Evolutionary conservation across 106 monocot genomes (phyloP).

Genomic region (Dioscorea alata): DNA sequence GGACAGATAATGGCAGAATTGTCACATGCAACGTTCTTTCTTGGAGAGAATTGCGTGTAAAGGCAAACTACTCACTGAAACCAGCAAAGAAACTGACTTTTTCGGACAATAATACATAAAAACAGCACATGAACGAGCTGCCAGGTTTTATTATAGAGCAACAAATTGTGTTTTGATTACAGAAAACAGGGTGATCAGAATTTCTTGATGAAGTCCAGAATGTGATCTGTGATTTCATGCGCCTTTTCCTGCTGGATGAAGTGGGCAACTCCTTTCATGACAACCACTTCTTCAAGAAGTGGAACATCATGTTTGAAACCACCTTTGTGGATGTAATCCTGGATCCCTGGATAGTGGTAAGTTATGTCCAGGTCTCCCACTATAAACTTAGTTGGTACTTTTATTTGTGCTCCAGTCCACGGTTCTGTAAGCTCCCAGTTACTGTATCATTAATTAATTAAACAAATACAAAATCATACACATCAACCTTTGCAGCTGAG

Average conservation of each 20-base stretch:
- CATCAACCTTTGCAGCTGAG: not conserved
- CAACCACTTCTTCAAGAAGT: constrained; percentile 39
- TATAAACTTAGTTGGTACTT: constrained; percentile 45
- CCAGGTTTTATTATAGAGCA: too few relatives aligned
- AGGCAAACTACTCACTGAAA: too few relatives aligned
- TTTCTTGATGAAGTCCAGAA: constrained; percentile 34
- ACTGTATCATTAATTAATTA: not conserved
- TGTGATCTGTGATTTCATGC: constrained; percentile 30
- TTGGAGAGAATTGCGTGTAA: too few relatives aligned
- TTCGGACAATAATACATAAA: too few relatives aligned
- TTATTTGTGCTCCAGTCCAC: constrained; percentile 41
- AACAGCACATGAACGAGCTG: too few relatives aligned
- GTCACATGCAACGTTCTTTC: too few relatives aligned
- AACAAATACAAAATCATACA: not conserved
- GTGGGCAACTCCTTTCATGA: constrained; percentile 48
- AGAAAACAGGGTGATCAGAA: constrained; percentile 4
- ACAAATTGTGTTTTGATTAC: too few relatives aligned
- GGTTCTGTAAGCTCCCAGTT: constrained; percentile 40
- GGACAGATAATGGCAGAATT: too few relatives aligned
- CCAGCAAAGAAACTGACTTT: too few relatives aligned
- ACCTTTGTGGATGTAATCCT: constrained; percentile 50
- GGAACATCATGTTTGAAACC: constrained; percentile 46
- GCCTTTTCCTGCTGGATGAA: constrained; percentile 58
- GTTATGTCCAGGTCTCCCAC: constrained; percentile 39
- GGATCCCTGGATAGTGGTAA: constrained; percentile 9